These are phyloP conservation scores for Suzukiozyma palmioleophila DNA, from an alignment of 1,139 yeast genomes.

Conservation along the genomic window DNA sequence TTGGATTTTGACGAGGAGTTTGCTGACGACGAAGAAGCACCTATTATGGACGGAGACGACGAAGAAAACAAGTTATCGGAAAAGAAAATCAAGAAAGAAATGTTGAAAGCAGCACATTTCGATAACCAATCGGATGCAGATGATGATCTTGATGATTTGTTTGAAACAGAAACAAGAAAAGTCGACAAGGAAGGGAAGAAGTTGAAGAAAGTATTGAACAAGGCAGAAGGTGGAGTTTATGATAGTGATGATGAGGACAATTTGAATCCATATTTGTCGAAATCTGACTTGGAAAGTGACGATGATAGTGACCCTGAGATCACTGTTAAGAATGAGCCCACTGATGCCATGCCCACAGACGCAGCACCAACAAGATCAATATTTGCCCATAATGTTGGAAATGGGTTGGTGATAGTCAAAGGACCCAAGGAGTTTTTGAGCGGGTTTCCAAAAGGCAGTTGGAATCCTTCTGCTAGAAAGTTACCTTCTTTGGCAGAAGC, in stretches of 20 bases:
- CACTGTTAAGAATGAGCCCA: constrained; percentile 42
- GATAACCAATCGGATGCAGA: constrained; percentile 60
- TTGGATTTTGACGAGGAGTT: constrained; percentile 94
- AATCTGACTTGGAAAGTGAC: constrained; percentile 62
- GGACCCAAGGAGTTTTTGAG: constrained; percentile 58
- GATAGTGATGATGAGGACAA: constrained; percentile 84
- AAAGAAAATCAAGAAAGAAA: constrained; percentile 81
- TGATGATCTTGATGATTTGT: constrained; percentile 56
- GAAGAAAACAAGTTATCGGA: constrained; percentile 91
- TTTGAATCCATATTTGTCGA: constrained; percentile 75
- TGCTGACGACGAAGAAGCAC: constrained; percentile 98
- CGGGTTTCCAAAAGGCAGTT: constrained; percentile 75
- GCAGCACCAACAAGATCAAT: constrained; percentile 28
- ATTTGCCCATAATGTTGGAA: constrained; percentile 47
- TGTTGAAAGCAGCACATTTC: constrained; percentile 77
- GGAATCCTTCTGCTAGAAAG: constrained; percentile 69
- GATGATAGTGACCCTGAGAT: constrained; percentile 40
- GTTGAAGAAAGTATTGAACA: constrained; percentile 75
- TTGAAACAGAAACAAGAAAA: constrained; percentile 62
- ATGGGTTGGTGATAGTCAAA: constrained; percentile 65
- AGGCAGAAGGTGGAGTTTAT: constrained; percentile 86
- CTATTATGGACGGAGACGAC: constrained; percentile 94
- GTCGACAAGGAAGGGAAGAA: constrained; percentile 91
- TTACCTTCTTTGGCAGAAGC: constrained; percentile 21
- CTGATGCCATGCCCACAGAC: constrained; percentile 21